A percentile compares a stretch with the other conserved stretches of the same genome.
Evolutionary conservation across 306 rosid species (phyloP).

Genomic region (Phaseolus lunatus): DNA sequence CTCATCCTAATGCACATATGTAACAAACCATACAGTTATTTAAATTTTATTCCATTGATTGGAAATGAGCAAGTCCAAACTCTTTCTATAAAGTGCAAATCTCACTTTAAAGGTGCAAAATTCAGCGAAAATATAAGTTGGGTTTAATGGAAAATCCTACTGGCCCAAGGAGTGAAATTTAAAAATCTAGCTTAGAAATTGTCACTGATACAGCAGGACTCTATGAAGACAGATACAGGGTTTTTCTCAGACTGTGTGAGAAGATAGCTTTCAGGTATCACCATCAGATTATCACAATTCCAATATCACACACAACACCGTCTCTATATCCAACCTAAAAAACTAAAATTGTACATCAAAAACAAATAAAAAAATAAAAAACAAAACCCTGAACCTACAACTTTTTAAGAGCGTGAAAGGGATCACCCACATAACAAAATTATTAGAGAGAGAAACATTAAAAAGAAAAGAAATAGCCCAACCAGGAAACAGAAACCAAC

Average conservation of each 20-base stretch:
- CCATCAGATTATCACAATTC: constrained; percentile 38
- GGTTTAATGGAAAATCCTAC: constrained; percentile 33
- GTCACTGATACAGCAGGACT: constrained; percentile 37
- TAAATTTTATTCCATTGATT: neutral
- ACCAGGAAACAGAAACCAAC: constrained; percentile 37
- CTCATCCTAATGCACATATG: constrained; percentile 1
- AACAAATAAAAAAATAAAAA: neutral
- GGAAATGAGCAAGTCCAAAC: neutral
- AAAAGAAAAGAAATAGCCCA: constrained; percentile 19
- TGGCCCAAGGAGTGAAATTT: constrained; percentile 30
- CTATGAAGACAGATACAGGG: constrained; percentile 9
- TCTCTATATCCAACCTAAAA: constrained; percentile 19
- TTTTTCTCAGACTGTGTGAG: constrained; percentile 16
- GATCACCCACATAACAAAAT: constrained; percentile 44
- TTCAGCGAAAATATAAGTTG: neutral
- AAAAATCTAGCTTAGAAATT: constrained; percentile 37
- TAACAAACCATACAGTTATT: neutral
- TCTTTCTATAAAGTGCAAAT: constrained; percentile 8
- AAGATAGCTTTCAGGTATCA: constrained; percentile 44
- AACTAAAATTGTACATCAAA: constrained; percentile 48
- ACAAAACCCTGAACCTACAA: constrained; percentile 15
- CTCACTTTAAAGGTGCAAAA: neutral
- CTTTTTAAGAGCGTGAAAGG: constrained; percentile 32
- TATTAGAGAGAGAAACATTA: neutral
- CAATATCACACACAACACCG: constrained; percentile 39